Evolutionary conservation across 2,329 filamentous ascomycete species (phyloP).

Genomic region (Exophiala sp.): DNA sequence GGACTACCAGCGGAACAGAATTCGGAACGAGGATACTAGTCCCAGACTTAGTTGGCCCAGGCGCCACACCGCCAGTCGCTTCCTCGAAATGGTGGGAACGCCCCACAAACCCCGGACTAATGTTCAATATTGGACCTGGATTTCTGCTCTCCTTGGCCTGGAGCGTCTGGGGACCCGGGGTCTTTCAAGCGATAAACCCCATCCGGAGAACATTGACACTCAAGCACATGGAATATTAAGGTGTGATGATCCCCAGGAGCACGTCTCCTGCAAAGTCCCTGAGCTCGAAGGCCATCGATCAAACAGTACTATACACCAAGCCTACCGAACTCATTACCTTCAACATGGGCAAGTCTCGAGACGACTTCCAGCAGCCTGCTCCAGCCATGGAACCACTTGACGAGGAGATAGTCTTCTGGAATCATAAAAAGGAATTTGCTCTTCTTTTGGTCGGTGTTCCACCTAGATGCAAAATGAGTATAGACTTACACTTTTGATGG

Average conservation of each 20-base stretch:
- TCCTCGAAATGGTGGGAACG: neutral
- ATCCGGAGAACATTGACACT: neutral
- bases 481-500: neutral
- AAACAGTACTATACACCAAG: neutral
- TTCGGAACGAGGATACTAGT: neutral
- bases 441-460: neutral
- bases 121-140: neutral
- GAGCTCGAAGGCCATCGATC: neutral
- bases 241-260: neutral
- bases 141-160: neutral
- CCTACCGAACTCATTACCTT: neutral
- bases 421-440: neutral
- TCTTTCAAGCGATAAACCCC: neutral
- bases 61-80: neutral
- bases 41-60: neutral
- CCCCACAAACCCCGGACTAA: neutral
- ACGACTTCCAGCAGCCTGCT: neutral
- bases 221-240: neutral
- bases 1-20: neutral
- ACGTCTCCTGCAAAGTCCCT: neutral
- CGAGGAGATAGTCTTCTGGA: neutral
- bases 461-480: neutral
- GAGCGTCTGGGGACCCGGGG: neutral
- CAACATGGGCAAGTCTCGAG: neutral
- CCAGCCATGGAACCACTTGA: neutral